Percentiles rank a stretch among this genome's conserved stretches.
Conservation (phyloP, 306 rosid species). For the Carpinus fangiana region DNA sequence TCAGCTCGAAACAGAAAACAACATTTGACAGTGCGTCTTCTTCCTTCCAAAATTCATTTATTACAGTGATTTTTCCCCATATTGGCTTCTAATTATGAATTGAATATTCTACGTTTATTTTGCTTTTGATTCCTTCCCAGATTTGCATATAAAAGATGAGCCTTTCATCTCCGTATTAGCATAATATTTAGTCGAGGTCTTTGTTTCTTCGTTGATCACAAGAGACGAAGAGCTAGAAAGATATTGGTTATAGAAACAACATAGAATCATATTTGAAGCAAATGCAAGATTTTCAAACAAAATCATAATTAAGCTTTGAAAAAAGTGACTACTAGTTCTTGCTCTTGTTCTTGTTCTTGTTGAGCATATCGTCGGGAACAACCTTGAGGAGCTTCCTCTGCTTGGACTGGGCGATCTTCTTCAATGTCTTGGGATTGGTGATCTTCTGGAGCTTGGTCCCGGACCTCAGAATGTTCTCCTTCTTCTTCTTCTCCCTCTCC, state of each 20-base stretch:
- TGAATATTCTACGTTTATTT: background rate
- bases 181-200: too few relatives aligned
- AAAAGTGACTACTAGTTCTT: background rate
- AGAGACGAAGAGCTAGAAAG: background rate
- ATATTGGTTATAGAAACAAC: too few relatives aligned
- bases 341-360: conserved; percentile 9
- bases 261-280: background rate
- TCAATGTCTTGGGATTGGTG: conserved; percentile 74
- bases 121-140: background rate
- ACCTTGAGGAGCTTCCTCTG: conserved; percentile 67
- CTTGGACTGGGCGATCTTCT: conserved; percentile 80
- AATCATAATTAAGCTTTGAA: too few relatives aligned
- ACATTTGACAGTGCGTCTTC: background rate
- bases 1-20: too few relatives aligned
- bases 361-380: conserved; percentile 66
- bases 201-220: too few relatives aligned
- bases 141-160: background rate
- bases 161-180: too few relatives aligned
- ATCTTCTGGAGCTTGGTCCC: conserved; percentile 84
- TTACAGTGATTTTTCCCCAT: background rate
- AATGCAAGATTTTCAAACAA: background rate
- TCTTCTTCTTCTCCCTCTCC: conserved; percentile 88
- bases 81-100: background rate
- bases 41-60: background rate
- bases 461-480: conserved; percentile 73